phyloP scores from a whole-genome alignment of 805 yeast genomes.

The Yarrowia sp. region DNA sequence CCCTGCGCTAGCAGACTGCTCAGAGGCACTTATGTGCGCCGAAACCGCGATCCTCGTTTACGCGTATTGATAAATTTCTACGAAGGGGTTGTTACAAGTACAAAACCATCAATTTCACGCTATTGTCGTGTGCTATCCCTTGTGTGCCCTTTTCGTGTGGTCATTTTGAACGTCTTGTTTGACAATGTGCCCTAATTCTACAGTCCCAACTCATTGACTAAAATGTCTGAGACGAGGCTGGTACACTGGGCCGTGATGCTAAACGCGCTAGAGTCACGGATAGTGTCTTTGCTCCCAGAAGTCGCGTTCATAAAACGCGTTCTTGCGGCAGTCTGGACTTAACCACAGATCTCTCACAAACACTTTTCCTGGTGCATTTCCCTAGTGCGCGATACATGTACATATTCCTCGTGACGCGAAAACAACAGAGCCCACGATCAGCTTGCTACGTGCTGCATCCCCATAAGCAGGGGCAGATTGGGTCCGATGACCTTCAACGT shows the following conservation, averaged over 20 bases:
- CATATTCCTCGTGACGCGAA: background rate
- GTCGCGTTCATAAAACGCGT: background rate
- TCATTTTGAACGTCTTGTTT: no score
- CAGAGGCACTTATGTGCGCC: background rate
- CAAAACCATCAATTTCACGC: no score
- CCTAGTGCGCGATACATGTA: background rate
- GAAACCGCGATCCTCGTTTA: background rate
- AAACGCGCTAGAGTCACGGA: background rate
- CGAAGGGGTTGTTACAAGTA: no score
- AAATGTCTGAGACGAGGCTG: no score
- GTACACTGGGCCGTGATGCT: no score
- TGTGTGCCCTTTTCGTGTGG: no score
- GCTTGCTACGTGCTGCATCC: background rate
- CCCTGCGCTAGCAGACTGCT: constrained; percentile 19
- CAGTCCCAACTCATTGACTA: no score
- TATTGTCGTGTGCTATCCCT: no score
- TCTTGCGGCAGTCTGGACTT: background rate
- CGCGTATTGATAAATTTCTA: background rate
- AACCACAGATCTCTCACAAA: no score
- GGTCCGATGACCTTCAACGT: background rate
- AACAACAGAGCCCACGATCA: background rate
- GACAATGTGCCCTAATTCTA: no score
- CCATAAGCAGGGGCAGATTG: background rate
- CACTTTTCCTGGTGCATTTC: background rate
- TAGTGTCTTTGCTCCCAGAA: background rate